Base-by-base conservation (phyloP, 371 early-diverging fungal genomes). In the Mucor indicus region DNA sequence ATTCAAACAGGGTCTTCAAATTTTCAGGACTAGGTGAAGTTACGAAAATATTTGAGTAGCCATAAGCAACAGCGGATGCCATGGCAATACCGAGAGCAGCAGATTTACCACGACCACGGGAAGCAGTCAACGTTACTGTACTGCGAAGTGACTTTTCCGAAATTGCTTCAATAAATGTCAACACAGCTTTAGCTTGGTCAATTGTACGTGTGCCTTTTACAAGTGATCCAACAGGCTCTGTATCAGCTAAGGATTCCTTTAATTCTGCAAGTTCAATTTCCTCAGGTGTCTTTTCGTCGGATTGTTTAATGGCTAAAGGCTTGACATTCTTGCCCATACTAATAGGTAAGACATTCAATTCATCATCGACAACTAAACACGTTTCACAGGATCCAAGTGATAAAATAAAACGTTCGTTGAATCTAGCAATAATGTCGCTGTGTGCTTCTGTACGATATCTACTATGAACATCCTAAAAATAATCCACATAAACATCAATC, bases 101-200 rank as follows among this genome's bases (percentile, higher is more conserved):
- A 11, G 99, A 98, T 76, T 99, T 99, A 67, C 99, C 99, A 56
- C 99, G 89, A 64, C 99, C 99, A 81, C 99, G 92, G 24, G 90
- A 84, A 20, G 99, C 99, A 3, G 98, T 99, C 62, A 99, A 77
- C 0, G 94, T 80, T 22, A 96, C 93, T 1, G 96, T 96, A 31
- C 87, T 85, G 35, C 92, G 86, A 32, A 96, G 78, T 1, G 89
- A 87, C 64, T 97, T 96, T 59, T 95, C 96, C 0, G 93, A 85
- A 44, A 96, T 94, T 4, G 91, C 91, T 50, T 96, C 97, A 30
- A 95, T 86, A 62, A 98, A 95, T 16, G 94, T 93, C 70, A 96
- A 81, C 3, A 98, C 63, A 2, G 94, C 95, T 67, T 92, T 92
- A 7, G 94, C 95, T 54, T 98, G 99, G 66, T 99, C 99, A 39